A percentile compares a stretch with the other conserved stretches of the same genome.
These are phyloP conservation scores for Emmonsiellopsis sp. DNA, from an alignment of 2,329 filamentous ascomycete genomes.

Conservation along the genomic window DNA sequence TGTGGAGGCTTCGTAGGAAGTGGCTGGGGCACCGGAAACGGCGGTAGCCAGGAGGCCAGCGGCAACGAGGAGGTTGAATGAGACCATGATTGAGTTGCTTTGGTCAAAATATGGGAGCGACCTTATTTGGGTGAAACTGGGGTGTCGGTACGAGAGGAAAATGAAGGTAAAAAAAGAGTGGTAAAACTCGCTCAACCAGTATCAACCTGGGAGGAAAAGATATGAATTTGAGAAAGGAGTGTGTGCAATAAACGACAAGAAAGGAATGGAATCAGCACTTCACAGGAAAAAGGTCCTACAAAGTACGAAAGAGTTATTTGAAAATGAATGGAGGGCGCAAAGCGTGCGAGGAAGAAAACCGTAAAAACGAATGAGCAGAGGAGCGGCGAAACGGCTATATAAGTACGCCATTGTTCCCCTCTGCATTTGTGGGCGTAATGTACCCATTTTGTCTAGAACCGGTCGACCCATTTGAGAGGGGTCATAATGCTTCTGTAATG, in stretches of 20 bases:
- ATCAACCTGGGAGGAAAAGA: conserved; percentile 9
- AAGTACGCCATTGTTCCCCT: no score
- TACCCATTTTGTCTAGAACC: no score
- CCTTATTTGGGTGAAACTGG: neutral
- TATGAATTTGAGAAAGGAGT: conserved; percentile 14
- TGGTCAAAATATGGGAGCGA: neutral
- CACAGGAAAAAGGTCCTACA: conserved; percentile 13
- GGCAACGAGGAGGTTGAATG: conserved; percentile 25
- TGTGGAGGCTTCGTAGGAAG: neutral
- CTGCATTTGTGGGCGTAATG: no score
- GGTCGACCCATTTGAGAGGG: no score
- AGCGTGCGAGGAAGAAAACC: conserved; percentile 6
- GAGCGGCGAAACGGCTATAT: no score
- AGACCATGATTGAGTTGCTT: conserved; percentile 22
- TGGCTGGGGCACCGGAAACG: conserved; percentile 24
- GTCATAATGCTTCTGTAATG: no score
- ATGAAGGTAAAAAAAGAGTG: conserved; percentile 6
- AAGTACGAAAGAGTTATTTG: conserved; percentile 22
- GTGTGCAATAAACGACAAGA: conserved; percentile 11
- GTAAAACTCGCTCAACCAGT: conserved; percentile 8
- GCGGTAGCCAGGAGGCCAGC: conserved; percentile 26
- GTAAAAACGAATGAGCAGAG: neutral
- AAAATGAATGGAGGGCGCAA: conserved; percentile 13
- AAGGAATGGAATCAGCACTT: conserved; percentile 8
- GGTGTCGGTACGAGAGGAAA: neutral